Conservation (phyloP, 768 basidiomycete species). For the Dioszegia hungarica region DNA sequence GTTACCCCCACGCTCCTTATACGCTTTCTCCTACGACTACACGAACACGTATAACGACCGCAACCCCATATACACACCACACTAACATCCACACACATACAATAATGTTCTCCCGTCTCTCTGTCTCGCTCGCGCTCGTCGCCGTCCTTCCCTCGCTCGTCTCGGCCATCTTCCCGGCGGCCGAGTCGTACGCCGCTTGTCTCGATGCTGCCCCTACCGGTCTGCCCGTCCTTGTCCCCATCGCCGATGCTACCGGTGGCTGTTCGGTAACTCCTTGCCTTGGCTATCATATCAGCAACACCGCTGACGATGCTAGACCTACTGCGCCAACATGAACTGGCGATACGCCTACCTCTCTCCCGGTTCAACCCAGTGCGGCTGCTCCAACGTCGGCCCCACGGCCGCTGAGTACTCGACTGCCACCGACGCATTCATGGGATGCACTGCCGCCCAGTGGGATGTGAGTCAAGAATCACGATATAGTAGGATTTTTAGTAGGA, state of each 20-base stretch:
- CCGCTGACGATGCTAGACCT: neutral
- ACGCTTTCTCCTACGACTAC: neutral
- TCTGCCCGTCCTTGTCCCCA: neutral
- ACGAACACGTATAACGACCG: neutral
- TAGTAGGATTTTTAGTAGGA: no score
- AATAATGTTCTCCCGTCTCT: neutral
- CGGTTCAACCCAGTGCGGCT: neutral
- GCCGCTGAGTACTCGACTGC: neutral
- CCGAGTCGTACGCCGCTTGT: conserved; percentile 1
- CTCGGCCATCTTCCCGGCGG: neutral
- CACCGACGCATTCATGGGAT: neutral
- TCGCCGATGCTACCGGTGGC: neutral
- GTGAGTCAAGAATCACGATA: no score
- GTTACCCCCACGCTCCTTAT: neutral
- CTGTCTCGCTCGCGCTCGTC: neutral
- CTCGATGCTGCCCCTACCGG: neutral
- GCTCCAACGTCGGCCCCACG: conserved; percentile 1
- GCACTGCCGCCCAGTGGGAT: neutral
- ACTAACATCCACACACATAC: neutral
- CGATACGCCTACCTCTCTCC: conserved; percentile 4
- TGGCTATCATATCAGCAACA: neutral
- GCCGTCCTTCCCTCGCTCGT: neutral
- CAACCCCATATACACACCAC: neutral
- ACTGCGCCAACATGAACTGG: neutral
- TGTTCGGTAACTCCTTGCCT: neutral